These are phyloP conservation scores for Kazachstania sp. DNA, from an alignment of 1,139 yeast genomes.

Conservation along the genomic window DNA sequence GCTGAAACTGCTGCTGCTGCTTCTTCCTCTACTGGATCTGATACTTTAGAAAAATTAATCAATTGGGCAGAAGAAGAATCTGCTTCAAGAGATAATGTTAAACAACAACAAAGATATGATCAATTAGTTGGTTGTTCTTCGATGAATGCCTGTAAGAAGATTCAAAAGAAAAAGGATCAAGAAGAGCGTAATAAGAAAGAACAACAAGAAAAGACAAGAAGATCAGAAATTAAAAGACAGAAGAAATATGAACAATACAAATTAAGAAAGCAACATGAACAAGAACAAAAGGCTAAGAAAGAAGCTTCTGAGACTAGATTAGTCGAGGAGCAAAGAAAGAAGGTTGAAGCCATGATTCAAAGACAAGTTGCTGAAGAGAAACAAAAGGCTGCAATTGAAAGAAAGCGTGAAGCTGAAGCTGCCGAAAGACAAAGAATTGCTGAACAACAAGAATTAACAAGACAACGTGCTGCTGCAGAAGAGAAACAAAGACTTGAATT, in stretches of 20 bases:
- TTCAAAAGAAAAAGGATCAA: constrained; percentile 4
- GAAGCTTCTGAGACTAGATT: constrained; percentile 1
- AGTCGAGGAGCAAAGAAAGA: not conserved
- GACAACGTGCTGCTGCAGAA: not conserved
- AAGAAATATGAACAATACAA: not conserved
- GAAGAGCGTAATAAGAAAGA: constrained; percentile 3
- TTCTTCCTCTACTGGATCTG: not conserved
- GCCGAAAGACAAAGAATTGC: constrained; percentile 1
- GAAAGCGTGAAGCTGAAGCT: constrained; percentile 1
- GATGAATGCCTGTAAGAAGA: constrained; percentile 1
- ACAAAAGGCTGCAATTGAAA: not conserved
- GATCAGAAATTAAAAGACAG: not conserved
- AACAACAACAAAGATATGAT: not conserved
- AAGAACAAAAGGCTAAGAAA: not conserved
- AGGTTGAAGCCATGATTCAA: not conserved
- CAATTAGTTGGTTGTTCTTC: not conserved
- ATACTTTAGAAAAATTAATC: constrained; percentile 8
- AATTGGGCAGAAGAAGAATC: constrained; percentile 11
- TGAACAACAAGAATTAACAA: not conserved
- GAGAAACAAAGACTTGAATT: constrained; percentile 1
- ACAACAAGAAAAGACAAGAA: constrained; percentile 1
- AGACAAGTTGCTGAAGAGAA: not conserved
- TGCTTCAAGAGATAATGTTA: not conserved
- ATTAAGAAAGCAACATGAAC: constrained; percentile 3
- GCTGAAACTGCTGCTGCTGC: not conserved